Evolutionary conservation across 2,329 filamentous ascomycete genomes (phyloP).

Genomic region (Neurospora sp.): DNA sequence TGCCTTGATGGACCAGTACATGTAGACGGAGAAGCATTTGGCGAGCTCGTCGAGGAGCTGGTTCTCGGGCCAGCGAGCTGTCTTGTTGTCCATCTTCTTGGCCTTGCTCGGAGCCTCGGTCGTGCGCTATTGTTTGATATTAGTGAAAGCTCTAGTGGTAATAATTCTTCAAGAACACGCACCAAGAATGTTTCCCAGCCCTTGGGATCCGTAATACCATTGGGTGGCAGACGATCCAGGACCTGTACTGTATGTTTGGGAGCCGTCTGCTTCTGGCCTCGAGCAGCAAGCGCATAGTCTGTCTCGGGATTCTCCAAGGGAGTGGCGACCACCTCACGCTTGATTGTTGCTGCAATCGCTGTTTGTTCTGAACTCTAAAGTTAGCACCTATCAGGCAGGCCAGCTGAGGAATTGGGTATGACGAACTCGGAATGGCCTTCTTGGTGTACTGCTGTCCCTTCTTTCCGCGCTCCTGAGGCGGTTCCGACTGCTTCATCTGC

Average conservation of each 20-base stretch:
- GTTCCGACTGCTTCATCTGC: conserved; percentile 22
- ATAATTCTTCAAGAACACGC: conserved; percentile 22
- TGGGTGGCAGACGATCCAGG: conserved; percentile 23
- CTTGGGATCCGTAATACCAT: conserved; percentile 21
- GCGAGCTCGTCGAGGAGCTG: conserved; percentile 81
- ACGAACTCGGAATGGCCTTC: conserved; percentile 66
- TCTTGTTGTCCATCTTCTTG: conserved; percentile 68
- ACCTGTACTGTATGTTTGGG: conserved; percentile 47
- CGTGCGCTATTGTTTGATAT: conserved; percentile 36
- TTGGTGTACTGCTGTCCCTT: conserved; percentile 47
- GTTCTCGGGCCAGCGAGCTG: conserved; percentile 79
- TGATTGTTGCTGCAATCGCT: conserved; percentile 59
- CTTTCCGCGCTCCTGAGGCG: conserved; percentile 24
- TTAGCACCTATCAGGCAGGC: conserved; percentile 11
- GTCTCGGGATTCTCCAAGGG: conserved; percentile 65
- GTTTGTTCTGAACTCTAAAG: conserved; percentile 55
- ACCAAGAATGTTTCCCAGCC: conserved; percentile 48
- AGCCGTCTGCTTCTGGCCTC: conserved; percentile 49
- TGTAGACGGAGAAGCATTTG: conserved; percentile 71
- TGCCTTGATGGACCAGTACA: conserved; percentile 89
- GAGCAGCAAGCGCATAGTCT: conserved; percentile 46
- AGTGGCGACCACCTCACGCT: conserved; percentile 66
- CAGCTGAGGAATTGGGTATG: neutral
- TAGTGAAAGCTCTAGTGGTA: neutral
- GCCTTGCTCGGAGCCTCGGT: conserved; percentile 39